phyloP scores from a whole-genome alignment of 805 yeast genomes.

The Saturnispora sanitii region DNA sequence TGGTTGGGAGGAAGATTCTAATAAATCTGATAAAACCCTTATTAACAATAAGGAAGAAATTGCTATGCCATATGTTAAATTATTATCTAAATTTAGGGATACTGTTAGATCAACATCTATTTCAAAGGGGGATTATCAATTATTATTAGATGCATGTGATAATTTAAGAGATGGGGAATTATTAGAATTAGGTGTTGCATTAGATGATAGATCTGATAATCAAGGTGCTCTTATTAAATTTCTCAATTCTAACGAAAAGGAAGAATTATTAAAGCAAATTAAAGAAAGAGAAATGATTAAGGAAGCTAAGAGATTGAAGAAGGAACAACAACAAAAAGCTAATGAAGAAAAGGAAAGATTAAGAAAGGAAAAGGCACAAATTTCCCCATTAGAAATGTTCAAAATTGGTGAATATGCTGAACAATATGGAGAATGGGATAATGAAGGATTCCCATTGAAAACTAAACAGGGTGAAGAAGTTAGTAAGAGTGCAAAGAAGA shows the following conservation, averaged over 20 bases:
- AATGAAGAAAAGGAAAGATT: constrained; percentile 58
- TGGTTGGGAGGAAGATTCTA: constrained; percentile 64
- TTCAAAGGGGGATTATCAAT: constrained; percentile 38
- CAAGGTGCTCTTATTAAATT: constrained; percentile 79
- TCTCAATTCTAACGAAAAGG: constrained; percentile 57
- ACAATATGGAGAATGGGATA: constrained; percentile 70
- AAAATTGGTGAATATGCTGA: constrained; percentile 32
- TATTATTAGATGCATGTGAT: constrained; percentile 65
- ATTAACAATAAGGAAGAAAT: constrained; percentile 72
- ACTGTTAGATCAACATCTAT: constrained; percentile 68
- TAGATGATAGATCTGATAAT: constrained; percentile 80
- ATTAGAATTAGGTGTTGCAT: constrained; percentile 64
- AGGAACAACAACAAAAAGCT: constrained; percentile 48
- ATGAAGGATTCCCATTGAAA: constrained; percentile 69
- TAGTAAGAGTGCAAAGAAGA: constrained; percentile 78
- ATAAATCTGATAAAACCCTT: no score
- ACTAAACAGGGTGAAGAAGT: constrained; percentile 73
- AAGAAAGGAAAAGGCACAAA: constrained; percentile 53
- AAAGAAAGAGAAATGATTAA: constrained; percentile 46
- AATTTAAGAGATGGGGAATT: constrained; percentile 61
- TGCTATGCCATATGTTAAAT: constrained; percentile 71
- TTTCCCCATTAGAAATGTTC: constrained; percentile 68
- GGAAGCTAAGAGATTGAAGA: constrained; percentile 29
- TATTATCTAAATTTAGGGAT: constrained; percentile 74
- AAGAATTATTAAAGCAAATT: constrained; percentile 51